A percentile compares a stretch with the other conserved stretches of the same genome.
Conservation (phyloP, 352 stramenopile genomes). For the Plasmopara viticola region DNA sequence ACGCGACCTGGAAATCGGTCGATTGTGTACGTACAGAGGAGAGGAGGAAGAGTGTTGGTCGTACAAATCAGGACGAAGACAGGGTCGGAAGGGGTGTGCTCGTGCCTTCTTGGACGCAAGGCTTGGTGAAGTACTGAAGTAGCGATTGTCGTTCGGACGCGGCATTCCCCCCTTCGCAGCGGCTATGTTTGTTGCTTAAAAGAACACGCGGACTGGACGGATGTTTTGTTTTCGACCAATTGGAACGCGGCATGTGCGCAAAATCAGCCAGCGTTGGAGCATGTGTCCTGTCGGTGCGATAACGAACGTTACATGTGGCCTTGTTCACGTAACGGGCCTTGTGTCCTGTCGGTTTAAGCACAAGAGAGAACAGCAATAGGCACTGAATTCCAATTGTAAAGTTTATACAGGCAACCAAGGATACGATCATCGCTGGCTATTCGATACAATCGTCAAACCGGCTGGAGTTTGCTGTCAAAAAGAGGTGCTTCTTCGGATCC, state of each 20-base stretch:
- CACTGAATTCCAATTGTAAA: too few species aligned
- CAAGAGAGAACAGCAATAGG: too few species aligned
- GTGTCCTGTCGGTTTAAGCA: too few species aligned
- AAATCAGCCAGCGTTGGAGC: not conserved
- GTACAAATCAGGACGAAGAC: not conserved
- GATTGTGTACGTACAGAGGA: not conserved
- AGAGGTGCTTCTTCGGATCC: too few species aligned
- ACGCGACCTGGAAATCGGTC: not conserved
- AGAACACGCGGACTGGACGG: constrained; percentile 12
- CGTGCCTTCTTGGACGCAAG: constrained; percentile 2
- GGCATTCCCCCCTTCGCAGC: constrained; percentile 16
- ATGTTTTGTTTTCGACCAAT: constrained; percentile 11
- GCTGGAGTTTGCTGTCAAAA: too few species aligned
- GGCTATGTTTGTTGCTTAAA: constrained; percentile 14
- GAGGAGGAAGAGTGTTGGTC: not conserved
- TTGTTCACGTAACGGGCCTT: too few species aligned
- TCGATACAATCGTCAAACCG: too few species aligned
- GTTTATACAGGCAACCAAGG: too few species aligned
- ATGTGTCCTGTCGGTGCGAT: not conserved
- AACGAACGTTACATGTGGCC: not conserved
- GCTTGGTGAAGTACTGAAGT: constrained; percentile 3
- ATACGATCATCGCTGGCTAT: too few species aligned
- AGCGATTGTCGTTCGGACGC: constrained; percentile 6
- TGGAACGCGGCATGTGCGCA: not conserved
- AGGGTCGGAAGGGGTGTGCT: not conserved